Evolutionary conservation across 169 alveolate species (phyloP), one percentile per base, ranked within the genome.

Genomic region (Cryptosporidium parvum): DNA sequence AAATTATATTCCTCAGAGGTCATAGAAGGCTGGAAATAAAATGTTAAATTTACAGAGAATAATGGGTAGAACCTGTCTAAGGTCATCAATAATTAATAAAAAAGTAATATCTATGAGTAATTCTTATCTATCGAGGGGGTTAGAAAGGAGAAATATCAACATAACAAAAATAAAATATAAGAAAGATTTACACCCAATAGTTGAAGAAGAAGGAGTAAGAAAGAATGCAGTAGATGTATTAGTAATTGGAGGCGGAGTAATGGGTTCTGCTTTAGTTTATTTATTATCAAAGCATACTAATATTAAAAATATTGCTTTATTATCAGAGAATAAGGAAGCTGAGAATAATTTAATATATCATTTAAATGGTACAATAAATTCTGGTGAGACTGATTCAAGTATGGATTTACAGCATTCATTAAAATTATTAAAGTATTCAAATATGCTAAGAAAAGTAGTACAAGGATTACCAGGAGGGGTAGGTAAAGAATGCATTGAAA

Each of bases 201-300:
- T 44, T 26, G 84, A 45, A 35, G 42, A 44, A 35, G 23, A 21
- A 12, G 62, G 62, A 7, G 12, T 69, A 35, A 42, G 12, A n/a
- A 29, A 42, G 65, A 69, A 7, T 2, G 72, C 26, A n/a, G 52
- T n/a, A 5, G 85, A 72, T 51, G 85, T 72, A 12, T n/a, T 35
- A 51, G 52, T 72, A 6, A 10, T 72, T 23, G 85, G 85, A 26
- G 85, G 85, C 12, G 85, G 85, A n/a, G 69, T 72, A 23, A 9
- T 31, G 12, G 85, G 85, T 18, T 51, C 85, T 6, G 69, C 70
- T 37, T 52, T 72, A 72, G 23, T 26, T 1, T 72, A 72, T 35
- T 6, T 53, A 35, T 45, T 72, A 16, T 9, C 70, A 52, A 45
- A 53, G 9, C 69, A 51, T 35, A 72, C 85, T 10, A 16, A n/a